A percentile compares a stretch with the other conserved stretches of the same genome.
Evolutionary conservation across 176 grass and related monocot species (phyloP).

Genomic region (Metroxylon sagu): DNA sequence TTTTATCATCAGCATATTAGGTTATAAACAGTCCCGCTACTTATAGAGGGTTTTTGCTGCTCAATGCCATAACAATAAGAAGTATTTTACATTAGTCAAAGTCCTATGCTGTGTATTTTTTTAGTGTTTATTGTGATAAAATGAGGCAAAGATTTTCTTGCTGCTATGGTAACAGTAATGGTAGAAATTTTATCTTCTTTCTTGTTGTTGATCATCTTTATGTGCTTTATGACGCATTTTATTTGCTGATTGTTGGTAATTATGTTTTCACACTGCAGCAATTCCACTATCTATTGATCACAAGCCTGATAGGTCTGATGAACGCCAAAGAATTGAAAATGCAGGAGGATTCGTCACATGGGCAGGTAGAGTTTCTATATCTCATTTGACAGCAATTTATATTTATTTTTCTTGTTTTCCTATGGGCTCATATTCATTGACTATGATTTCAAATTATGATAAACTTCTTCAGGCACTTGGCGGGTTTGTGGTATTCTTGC

Average conservation of each 20-base stretch:
- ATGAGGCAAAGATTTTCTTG: too few relatives aligned
- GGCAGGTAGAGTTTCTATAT: slow-evolving; percentile 22
- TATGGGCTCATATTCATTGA: neutral
- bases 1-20: too few relatives aligned
- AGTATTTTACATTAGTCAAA: too few relatives aligned
- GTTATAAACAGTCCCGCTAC: too few relatives aligned
- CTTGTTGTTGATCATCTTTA: too few relatives aligned
- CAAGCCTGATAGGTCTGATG: slow-evolving; percentile 42
- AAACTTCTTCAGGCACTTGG: slow-evolving; percentile 27
- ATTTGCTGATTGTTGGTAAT: neutral
- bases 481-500: slow-evolving; percentile 40
- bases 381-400: neutral
- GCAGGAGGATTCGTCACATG: slow-evolving; percentile 37
- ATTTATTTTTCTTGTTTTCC: slow-evolving; percentile 5
- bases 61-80: too few relatives aligned
- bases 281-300: slow-evolving; percentile 32
- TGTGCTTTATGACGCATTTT: too few relatives aligned
- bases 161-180: too few relatives aligned
- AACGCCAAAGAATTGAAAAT: slow-evolving; percentile 42
- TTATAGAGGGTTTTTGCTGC: too few relatives aligned
- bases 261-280: slow-evolving; percentile 16
- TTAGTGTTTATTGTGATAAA: too few relatives aligned
- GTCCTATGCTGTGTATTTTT: too few relatives aligned
- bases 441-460: neutral
- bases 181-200: neutral